Evolutionary conservation across 192 early-diverging fungal species (phyloP).

Genomic region (Hyaloraphidium curvatum): DNA sequence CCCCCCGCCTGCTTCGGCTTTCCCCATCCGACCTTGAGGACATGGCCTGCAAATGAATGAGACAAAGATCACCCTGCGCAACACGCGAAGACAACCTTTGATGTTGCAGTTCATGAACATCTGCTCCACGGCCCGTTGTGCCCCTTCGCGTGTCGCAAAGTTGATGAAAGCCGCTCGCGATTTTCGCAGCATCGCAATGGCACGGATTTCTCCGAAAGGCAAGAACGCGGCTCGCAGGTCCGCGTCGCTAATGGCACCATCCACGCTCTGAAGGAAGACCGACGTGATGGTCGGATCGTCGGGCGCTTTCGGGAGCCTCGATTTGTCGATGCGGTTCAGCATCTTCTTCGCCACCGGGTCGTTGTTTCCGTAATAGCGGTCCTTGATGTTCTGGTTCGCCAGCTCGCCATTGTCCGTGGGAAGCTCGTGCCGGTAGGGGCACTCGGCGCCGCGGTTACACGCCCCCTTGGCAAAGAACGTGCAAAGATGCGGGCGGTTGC

Average conservation of each 20-base stretch:
- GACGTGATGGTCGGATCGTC: constrained; percentile 68
- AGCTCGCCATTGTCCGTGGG: constrained; percentile 60
- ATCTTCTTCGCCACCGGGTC: constrained; percentile 76
- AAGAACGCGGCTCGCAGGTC: constrained; percentile 61
- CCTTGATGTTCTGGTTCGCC: constrained; percentile 80
- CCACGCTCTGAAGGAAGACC: constrained; percentile 67
- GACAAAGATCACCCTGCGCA: too few relatives aligned
- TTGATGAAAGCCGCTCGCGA: constrained; percentile 82
- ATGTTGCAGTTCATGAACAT: constrained; percentile 49
- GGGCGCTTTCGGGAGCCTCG: constrained; percentile 33
- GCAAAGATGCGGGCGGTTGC: constrained; percentile 79
- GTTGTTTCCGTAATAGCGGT: constrained; percentile 85
- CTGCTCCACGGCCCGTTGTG: constrained; percentile 54
- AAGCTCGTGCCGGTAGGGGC: constrained; percentile 87
- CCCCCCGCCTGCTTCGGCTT: constrained; percentile 51
- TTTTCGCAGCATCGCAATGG: constrained; percentile 57
- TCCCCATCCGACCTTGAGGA: constrained; percentile 70
- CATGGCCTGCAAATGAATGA: too few relatives aligned
- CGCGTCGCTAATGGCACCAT: constrained; percentile 40
- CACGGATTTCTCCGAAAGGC: constrained; percentile 76
- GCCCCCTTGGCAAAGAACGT: constrained; percentile 90
- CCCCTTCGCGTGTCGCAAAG: constrained; percentile 53
- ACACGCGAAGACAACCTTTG: too few relatives aligned
- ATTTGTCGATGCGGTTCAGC: constrained; percentile 24
- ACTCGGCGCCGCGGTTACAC: constrained; percentile 86